These are phyloP conservation scores for Aspergillus novofumigatus DNA, from an alignment of 2,329 filamentous ascomycete genomes.

Conservation along the genomic window DNA sequence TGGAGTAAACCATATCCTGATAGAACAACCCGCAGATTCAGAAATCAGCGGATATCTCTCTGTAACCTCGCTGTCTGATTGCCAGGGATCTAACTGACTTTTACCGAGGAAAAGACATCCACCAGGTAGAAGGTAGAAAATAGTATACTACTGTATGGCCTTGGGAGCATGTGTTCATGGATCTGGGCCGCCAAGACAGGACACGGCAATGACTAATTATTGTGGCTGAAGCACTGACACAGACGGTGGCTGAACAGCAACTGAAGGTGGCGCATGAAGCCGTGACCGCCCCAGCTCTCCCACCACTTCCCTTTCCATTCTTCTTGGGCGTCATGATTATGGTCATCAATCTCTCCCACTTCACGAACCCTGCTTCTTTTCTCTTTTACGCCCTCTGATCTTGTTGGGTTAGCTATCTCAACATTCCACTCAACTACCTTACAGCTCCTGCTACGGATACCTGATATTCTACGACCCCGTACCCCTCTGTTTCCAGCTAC, in stretches of 20 bases:
- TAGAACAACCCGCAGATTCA: background rate
- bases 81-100: too few relatives aligned
- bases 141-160: too few relatives aligned
- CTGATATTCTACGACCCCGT: background rate
- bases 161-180: background rate
- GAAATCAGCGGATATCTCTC: background rate
- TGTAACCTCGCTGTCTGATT: background rate
- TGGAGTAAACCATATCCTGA: background rate
- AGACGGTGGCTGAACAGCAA: background rate
- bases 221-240: background rate
- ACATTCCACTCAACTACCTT: conserved; percentile 1
- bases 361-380: background rate
- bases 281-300: conserved; percentile 4
- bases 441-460: conserved; percentile 6
- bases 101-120: background rate
- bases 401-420: background rate
- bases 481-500: background rate
- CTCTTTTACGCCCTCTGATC: background rate
- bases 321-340: background rate
- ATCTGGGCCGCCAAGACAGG: background rate
- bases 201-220: background rate
- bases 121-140: too few relatives aligned
- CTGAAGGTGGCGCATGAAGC: background rate
- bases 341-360: background rate
- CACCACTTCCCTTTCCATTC: background rate